Base-by-base conservation (phyloP, 164 flowering plant genomes). In the Warburgia ugandensis region DNA sequence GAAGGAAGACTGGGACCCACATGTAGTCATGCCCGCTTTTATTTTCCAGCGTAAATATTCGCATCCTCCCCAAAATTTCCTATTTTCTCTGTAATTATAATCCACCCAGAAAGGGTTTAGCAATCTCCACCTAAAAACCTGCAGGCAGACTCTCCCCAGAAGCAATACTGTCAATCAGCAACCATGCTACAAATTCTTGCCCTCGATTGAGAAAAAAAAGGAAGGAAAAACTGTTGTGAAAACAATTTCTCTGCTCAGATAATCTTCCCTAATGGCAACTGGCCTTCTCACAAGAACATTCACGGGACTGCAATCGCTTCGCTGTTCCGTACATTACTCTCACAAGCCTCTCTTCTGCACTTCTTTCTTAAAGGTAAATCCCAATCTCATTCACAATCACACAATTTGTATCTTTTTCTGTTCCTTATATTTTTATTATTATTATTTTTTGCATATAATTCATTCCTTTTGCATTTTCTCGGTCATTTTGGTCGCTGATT, bases 231-330 rank as follows among this genome's bases (percentile, higher is more conserved):
- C 23, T 19, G 12, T 13, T 17, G 31, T 16, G 25, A 30, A 7
- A 20, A 7, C 43, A 6, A 5, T 0, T 8, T 32, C 12, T 48
- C 17, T 5, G n/a, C 19, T 23, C 17, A 46, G 4, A 2, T 46
- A 19, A 5, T 48, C 14, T 28, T 8, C 8, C 19, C 40, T 52
- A 49, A 82, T 83, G 90, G 86, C 81, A 44, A 66, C 86, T 4
- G 17, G 80, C 40, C 55, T 74, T 51, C 44, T 76, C 29, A 56
- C 69, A 9, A 73, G 68, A 56, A 51, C 75, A 28, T 53, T 79
- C 3, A 54, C 63, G 32, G 68, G 72, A 30, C 62, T 57, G 44
- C 74, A 77, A 21, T 48, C 72, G 45, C 6, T 69, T 66, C 76
- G 60, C 12, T 61, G 75, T 50, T 48, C 72, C 3, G 7, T 50